These are phyloP conservation scores for Pyrus betulifolia DNA, from an alignment of 306 rosid genomes.

Conservation along the genomic window DNA sequence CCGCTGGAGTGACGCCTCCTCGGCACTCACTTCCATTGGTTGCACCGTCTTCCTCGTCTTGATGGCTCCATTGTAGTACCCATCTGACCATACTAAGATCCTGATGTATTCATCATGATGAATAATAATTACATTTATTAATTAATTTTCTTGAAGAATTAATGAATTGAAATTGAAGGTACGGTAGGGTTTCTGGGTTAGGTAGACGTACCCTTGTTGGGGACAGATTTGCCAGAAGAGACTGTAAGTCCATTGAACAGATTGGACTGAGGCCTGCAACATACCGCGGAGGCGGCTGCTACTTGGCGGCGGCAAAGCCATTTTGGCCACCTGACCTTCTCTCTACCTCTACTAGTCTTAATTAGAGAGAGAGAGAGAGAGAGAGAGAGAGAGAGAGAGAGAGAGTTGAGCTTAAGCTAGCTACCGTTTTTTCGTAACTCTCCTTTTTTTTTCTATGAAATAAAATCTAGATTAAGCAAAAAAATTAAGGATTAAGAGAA, in stretches of 20 bases:
- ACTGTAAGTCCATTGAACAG: constrained; percentile 95
- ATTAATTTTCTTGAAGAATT: background rate
- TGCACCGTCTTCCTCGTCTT: constrained; percentile 91
- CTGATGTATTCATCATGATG: constrained; percentile 22
- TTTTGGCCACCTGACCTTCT: constrained; percentile 11
- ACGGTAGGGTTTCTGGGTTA: background rate
- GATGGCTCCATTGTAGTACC: constrained; percentile 92
- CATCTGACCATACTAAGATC: constrained; percentile 81
- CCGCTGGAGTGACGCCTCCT: constrained; percentile 73
- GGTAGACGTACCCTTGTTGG: constrained; percentile 53
- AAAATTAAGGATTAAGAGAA: background rate
- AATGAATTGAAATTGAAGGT: background rate
- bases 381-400: background rate
- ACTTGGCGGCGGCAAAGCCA: constrained; percentile 46
- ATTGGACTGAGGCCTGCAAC: constrained; percentile 90
- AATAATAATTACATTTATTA: background rate
- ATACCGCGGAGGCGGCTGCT: constrained; percentile 49
- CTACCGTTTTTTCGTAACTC: background rate
- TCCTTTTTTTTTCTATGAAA: background rate
- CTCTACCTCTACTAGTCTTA: background rate
- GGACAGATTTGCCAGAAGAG: constrained; percentile 89
- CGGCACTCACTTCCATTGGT: constrained; percentile 78
- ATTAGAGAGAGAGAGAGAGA: background rate
- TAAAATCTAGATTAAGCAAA: background rate
- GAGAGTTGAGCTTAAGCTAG: background rate